Evolutionary conservation across 2,329 filamentous ascomycete genomes (phyloP).

Genomic region (Davidsoniella eucalypti): DNA sequence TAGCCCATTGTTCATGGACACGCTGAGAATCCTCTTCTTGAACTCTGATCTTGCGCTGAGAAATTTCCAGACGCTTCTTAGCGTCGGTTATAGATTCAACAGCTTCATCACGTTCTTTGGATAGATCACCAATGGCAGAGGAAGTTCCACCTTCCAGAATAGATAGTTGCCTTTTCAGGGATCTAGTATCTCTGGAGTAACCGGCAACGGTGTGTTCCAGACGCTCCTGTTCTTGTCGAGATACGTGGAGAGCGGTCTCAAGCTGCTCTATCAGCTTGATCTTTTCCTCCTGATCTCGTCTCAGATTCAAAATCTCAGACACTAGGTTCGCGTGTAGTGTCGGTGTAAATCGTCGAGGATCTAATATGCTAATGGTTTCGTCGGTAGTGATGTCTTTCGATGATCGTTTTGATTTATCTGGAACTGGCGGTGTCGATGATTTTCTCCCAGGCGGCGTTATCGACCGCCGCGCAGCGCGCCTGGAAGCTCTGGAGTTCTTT

Average conservation of each 20-base stretch:
- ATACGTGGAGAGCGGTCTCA: constrained; percentile 55
- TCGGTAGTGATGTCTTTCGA: constrained; percentile 45
- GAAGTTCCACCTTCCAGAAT: constrained; percentile 77
- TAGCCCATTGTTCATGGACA: constrained; percentile 64
- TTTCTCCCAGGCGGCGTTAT: constrained; percentile 42
- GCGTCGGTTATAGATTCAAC: constrained; percentile 56
- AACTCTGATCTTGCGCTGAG: constrained; percentile 59
- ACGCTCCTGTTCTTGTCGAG: constrained; percentile 57
- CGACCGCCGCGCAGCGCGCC: constrained; percentile 43
- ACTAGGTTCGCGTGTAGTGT: constrained; percentile 89
- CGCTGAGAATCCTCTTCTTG: constrained; percentile 74
- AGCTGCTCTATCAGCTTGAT: constrained; percentile 71
- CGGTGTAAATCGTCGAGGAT: constrained; percentile 85
- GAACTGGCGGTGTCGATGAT: constrained; percentile 38
- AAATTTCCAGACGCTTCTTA: constrained; percentile 57
- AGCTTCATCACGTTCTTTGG: constrained; percentile 72
- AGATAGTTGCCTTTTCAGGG: constrained; percentile 69
- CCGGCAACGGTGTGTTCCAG: constrained; percentile 45
- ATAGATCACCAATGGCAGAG: constrained; percentile 68
- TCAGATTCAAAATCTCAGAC: constrained; percentile 75
- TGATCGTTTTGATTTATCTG: constrained; percentile 30
- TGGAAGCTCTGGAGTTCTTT: constrained; percentile 52
- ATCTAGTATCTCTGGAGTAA: constrained; percentile 59
- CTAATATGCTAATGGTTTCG: constrained; percentile 57
- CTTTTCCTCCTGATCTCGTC: constrained; percentile 83